Conservation (phyloP, 1,139 yeast species). For the Meyerozyma carpophila region DNA sequence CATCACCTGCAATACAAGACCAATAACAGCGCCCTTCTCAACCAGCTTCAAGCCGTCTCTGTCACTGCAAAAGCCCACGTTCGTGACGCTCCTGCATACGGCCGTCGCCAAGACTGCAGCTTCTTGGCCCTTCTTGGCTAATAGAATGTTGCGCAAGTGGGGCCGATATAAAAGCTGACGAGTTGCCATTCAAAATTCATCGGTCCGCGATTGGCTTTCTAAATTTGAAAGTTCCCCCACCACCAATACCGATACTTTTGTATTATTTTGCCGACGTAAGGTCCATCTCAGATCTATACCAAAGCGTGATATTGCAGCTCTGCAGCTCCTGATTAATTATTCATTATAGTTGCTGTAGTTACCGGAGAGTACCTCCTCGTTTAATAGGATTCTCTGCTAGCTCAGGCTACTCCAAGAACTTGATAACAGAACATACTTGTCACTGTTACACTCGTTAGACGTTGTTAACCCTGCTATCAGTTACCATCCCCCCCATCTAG, state of each 20-base stretch:
- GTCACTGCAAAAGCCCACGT: neutral
- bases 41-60: no score
- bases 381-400: neutral
- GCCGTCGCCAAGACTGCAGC: neutral
- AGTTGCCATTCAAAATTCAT: neutral
- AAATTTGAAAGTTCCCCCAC: neutral
- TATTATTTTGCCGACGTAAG: neutral
- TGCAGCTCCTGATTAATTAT: neutral
- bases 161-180: neutral
- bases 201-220: neutral
- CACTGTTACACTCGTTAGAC: no score
- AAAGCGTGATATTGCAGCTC: neutral
- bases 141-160: neutral
- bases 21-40: no score
- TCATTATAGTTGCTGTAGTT: neutral
- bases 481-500: neutral
- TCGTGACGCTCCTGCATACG: neutral
- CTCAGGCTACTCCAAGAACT: no score
- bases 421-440: no score
- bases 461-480: neutral
- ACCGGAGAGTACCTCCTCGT: neutral
- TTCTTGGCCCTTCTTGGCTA: constrained; percentile 1
- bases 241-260: neutral
- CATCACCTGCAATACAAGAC: no score
- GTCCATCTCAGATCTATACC: neutral